Evolutionary conservation across 306 rosid genomes (phyloP).

Genomic region (Citrullus colocynthis): DNA sequence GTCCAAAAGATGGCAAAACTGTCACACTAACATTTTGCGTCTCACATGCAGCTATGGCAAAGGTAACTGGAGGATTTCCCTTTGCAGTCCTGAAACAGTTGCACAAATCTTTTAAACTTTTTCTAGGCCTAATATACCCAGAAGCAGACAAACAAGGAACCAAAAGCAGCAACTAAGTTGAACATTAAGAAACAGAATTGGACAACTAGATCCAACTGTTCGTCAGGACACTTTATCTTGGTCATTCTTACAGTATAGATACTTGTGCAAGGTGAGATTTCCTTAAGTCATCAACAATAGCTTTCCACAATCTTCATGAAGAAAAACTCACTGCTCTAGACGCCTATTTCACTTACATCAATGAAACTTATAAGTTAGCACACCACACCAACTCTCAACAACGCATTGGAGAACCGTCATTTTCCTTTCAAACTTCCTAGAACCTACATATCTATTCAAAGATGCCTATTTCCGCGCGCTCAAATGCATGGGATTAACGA

Average conservation of each 20-base stretch:
- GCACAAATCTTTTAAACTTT: constrained; percentile 9
- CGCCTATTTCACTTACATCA: background rate
- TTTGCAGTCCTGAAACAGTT: constrained; percentile 68
- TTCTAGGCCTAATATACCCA: background rate
- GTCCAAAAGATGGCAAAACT: constrained; percentile 82
- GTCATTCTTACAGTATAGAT: background rate
- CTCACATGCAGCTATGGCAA: constrained; percentile 87
- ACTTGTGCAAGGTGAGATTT: background rate
- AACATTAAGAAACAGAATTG: background rate
- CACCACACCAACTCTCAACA: background rate
- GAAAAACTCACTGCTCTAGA: background rate
- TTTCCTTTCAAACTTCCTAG: background rate
- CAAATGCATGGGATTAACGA: background rate
- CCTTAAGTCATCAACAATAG: background rate
- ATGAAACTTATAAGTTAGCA: background rate
- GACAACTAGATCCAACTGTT: background rate
- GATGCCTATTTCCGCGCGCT: background rate
- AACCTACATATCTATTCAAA: background rate
- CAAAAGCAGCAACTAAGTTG: background rate
- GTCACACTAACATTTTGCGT: constrained; percentile 91
- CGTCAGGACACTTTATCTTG: background rate
- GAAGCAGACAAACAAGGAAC: background rate
- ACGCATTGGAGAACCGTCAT: background rate
- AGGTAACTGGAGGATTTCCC: constrained; percentile 90
- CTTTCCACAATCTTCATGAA: background rate